Conservation (phyloP, 495 filamentous ascomycete genomes). For the Hypomontagnella submonticulosa region DNA sequence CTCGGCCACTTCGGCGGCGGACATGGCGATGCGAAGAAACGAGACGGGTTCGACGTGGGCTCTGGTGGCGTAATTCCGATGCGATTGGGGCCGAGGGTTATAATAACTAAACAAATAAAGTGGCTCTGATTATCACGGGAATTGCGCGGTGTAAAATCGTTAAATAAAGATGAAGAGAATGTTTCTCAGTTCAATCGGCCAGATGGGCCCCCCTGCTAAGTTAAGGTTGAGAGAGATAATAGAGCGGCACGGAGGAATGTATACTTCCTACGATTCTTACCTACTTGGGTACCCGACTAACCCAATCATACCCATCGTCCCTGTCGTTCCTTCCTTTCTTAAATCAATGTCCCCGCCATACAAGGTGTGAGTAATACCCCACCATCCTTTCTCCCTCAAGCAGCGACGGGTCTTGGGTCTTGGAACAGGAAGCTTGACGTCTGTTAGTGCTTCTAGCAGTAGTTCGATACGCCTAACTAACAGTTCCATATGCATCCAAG, state of each 20-base stretch:
- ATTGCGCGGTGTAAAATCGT: slow-evolving; percentile 34
- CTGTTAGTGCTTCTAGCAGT: slow-evolving; percentile 6
- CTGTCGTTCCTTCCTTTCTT: slow-evolving; percentile 17
- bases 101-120: slow-evolving; percentile 7
- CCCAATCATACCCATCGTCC: not conserved
- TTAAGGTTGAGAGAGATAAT: too few species aligned
- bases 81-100: slow-evolving; percentile 28
- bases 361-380: slow-evolving; percentile 11
- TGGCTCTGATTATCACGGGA: slow-evolving; percentile 24
- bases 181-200: too few species aligned
- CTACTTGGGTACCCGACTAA: slow-evolving; percentile 4
- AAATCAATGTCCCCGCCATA: slow-evolving; percentile 12
- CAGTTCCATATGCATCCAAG: not conserved
- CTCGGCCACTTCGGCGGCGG: slow-evolving; percentile 37
- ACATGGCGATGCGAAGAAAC: slow-evolving; percentile 32
- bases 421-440: slow-evolving; percentile 1
- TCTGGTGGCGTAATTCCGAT: slow-evolving; percentile 8
- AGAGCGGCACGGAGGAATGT: too few species aligned
- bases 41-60: slow-evolving; percentile 4
- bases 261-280: slow-evolving; percentile 2
- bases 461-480: slow-evolving; percentile 1
- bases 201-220: too few species aligned
- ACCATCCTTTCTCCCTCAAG: slow-evolving; percentile 14
- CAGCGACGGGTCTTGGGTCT: slow-evolving; percentile 7
- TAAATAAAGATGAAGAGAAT: too few species aligned